Evolutionary conservation across 1,284 basidiomycete species (phyloP), one percentile per base, ranked within the genome.

Genomic region (Ustilago loliicola): DNA sequence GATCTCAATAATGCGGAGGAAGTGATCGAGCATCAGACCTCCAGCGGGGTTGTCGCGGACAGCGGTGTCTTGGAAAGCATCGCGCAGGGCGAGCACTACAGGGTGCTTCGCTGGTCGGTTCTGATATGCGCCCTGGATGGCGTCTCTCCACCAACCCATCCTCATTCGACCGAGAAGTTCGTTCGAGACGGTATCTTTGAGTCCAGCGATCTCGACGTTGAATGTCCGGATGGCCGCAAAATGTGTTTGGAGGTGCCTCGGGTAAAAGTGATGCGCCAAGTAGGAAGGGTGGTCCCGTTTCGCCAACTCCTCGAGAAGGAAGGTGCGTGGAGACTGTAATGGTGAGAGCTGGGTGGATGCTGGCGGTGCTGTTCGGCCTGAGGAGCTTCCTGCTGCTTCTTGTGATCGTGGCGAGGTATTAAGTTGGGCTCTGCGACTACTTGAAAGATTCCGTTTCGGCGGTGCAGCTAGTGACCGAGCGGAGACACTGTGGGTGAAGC

Each of bases 91-190:
- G 2, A 83, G 64, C 2, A 83, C 74, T 0, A 84, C 79, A 1
- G 85, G 85, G 40, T 86, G 84, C 50, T 75, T 73, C 2, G 84
- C 80, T 1, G 82, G 73, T 10, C 82, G 83, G 42, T 81, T 80
- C 63, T 80, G 63, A 30, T 77, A 84, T 2, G 83, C 75, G 1
- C 79, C 78, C 13, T 65, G 58, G 1, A 85, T 69, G 0, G 85
- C 84, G 51, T 86, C 85, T 27, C 84, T 51, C 85, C 85, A 86
- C 84, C 84, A 86, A 0, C 81, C 82, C 71, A 84, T 80, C 13
- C 84, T 61, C 69, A 86, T 82, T 15, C 83, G 66, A 4, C 84
- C 85, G 0, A 86, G 71, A 13, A 85, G 72, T 66, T 85, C 84
- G 58, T 81, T 83, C n/a, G 78, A 80, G 4, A 86, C 81, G 11